phyloP scores from a whole-genome alignment of 768 basidiomycete genomes.

The Lactifluus subvellereus region DNA sequence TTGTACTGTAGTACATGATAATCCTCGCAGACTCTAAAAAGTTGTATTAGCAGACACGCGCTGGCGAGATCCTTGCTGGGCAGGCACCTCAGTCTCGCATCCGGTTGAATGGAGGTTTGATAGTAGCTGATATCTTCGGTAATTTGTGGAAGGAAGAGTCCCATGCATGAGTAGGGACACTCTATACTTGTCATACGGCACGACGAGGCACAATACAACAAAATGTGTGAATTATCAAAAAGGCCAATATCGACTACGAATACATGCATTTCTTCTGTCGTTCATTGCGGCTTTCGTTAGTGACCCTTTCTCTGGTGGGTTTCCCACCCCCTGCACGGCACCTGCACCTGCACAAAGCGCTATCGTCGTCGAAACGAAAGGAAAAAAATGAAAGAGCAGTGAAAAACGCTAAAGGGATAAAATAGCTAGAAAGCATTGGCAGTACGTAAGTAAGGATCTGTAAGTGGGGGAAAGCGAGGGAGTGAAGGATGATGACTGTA shows the following conservation, averaged over 20 bases:
- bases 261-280: constrained; percentile 7
- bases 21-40: too few species aligned
- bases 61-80: too few species aligned
- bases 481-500: neutral
- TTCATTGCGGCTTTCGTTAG: constrained; percentile 1
- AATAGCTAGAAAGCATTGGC: constrained; percentile 2
- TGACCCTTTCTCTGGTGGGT: neutral
- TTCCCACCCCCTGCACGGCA: constrained; percentile 1
- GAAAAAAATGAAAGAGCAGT: neutral
- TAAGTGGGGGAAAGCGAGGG: neutral
- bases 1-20: too few species aligned
- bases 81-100: too few species aligned
- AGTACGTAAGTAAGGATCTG: constrained; percentile 5
- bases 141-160: neutral
- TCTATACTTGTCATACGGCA: neutral
- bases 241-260: neutral
- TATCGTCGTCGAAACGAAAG: constrained; percentile 13
- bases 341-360: neutral
- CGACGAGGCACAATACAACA: neutral
- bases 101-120: too few species aligned
- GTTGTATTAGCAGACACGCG: too few species aligned
- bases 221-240: neutral
- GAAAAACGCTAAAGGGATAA: constrained; percentile 15
- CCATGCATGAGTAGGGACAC: neutral
- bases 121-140: neutral